Evolutionary conservation across 2,329 filamentous ascomycete species (phyloP), one percentile per base, ranked within the genome.

Genomic region (Knoxdaviesia proteae): DNA sequence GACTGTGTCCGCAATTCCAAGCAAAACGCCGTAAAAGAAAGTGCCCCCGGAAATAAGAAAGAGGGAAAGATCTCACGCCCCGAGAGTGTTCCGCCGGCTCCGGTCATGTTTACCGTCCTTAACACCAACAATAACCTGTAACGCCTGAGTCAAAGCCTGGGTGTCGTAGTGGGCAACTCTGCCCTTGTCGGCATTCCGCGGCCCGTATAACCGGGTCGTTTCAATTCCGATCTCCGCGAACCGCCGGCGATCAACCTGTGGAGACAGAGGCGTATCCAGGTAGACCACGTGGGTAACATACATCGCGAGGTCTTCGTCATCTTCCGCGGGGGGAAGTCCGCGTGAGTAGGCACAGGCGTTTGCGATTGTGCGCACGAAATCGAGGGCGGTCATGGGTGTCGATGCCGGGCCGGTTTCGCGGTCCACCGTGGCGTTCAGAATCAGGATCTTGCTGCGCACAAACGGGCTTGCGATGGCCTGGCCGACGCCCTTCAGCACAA

Each of bases 241-340:
- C 43, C 67, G 68, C 5, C 68, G 68, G 41, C 67, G 74, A 50
- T 93, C 75, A 1, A 94, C 78, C 4, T 56, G 61, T 0, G 87
- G 87, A 29, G 78, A 76, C 0, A 69, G 71, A 0, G 74, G 68
- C 0, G 77, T 78, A 37, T 87, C 80, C 0, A 94, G 60, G 53
- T 93, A 80, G 6, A 94, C 67, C 9, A 94, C 57, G 55, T 94
- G 87, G 6, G 80, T 92, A 4, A 94, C 77, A 52, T 90, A 94
- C 3, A 62, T 64, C 31, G 59, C 65, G 51, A 76, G 80, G 9
- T 34, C 7, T 5, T 76, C 69, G 1, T 62, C 53, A 29, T 56
- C 53, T 0, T 46, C 43, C 1, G 63, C 58, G 4, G 53, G 50
- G 0, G 54, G 52, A 6, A 67, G 53, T 1, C 69, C 70, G 34